Conservation (phyloP, 139 green algal species). For the Chlamydomonas eustigma region DNA sequence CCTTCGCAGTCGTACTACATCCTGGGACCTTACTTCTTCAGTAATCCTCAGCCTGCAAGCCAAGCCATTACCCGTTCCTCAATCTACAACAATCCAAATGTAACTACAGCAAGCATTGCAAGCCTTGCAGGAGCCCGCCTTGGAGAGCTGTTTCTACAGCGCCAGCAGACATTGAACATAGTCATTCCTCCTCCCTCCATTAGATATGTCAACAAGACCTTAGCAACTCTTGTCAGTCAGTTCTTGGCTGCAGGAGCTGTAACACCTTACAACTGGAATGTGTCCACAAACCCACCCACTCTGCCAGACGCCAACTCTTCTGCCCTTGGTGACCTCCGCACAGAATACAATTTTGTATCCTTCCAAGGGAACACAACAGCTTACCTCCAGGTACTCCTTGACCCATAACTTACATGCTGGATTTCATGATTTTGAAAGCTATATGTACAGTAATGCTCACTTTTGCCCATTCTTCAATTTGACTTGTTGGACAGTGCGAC, state of each 20-base stretch:
- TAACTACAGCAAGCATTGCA: neutral
- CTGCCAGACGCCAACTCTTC: conserved; percentile 1
- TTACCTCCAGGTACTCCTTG: conserved; percentile 12
- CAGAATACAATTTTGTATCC: conserved; percentile 12
- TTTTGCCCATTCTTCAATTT: too few species aligned
- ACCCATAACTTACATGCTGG: too few species aligned
- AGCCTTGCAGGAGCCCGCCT: neutral
- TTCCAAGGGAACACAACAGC: conserved; percentile 13
- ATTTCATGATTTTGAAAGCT: too few species aligned
- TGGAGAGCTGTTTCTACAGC: neutral
- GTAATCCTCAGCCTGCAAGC: neutral
- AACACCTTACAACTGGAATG: neutral
- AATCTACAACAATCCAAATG: neutral
- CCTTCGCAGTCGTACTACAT: conserved; percentile 2
- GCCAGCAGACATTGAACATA: neutral
- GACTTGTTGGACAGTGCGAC: conserved; percentile 1
- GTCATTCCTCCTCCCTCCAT: neutral
- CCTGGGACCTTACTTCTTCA: neutral
- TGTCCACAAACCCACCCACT: neutral
- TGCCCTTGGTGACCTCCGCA: conserved; percentile 3
- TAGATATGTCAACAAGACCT: conserved; percentile 1
- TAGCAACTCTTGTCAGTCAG: neutral
- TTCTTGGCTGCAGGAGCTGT: conserved; percentile 11
- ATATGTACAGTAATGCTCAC: too few species aligned
- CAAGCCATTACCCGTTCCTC: neutral